Base-by-base conservation (phyloP, 164 flowering plant species). In the Nelumbo lutea region DNA sequence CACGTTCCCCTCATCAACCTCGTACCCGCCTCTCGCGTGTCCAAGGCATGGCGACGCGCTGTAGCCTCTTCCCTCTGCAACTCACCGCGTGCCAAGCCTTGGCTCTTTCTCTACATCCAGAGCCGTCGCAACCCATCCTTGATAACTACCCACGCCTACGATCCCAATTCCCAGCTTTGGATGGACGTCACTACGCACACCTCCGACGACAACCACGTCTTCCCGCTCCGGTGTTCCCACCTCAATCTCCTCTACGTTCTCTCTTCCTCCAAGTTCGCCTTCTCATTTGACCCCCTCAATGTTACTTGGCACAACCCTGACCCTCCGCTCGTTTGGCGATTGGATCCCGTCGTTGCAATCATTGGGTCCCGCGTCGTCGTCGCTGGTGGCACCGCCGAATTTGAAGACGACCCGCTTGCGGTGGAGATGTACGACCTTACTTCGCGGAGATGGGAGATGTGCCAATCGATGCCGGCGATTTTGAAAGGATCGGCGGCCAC, bases 31-130 rank as follows among this genome's bases (percentile, higher is more conserved):
- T 70, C 72, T 1, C 78, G 43, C 68, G 98, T 93, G n/a, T 87
- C 90, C 61, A 73, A 70, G 47, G 10, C 85, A 5, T 92, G 98
- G 98, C 68, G 72, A 40, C 68, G 42, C 61, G 82, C 90, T 46
- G 90, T 84, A 14, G 44, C 61, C 41, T 84, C 83, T 9, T 81
- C 89, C 39, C 82, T 89, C 38, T 76, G 63, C 8, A 61, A 71
- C 42, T 73, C 50, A 39, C 67, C 83, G 64, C 80, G 68, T 10
- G 7, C 68, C 62, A 87, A 82, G 62, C 96, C 96, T 0, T 92
- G 98, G 96, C 90, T 92, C 48, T 5, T 90, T 6, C 62, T 85
- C 68, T 88, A 85, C 75, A 15, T 72, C n/a, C 94, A 86, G 68
- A 59, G 56, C 74, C 57, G 65, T 0, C 62, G 82, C 11, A 53